A percentile compares a stretch with the other conserved stretches of the same genome.
Evolutionary conservation across 768 basidiomycete genomes (phyloP).

Genomic region (Suillus occidentalis): DNA sequence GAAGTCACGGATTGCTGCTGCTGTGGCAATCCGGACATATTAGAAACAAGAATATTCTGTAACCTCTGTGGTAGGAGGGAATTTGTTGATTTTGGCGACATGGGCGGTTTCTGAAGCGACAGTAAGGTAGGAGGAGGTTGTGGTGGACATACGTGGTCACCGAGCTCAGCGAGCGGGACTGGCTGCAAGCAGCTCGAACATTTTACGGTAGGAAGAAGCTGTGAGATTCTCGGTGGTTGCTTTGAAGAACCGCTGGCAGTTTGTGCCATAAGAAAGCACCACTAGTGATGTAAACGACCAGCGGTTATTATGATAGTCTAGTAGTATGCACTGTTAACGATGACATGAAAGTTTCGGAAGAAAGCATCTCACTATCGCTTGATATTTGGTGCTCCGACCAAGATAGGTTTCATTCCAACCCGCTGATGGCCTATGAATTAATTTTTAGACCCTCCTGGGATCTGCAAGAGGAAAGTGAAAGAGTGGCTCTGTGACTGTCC

Average conservation of each 20-base stretch:
- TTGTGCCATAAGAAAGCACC: constrained; percentile 24
- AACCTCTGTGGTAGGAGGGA: constrained; percentile 52
- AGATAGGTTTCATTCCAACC: background rate
- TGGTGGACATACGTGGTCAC: constrained; percentile 72
- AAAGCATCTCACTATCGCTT: background rate
- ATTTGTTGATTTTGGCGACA: constrained; percentile 41
- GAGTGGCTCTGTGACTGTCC: background rate
- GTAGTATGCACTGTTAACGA: constrained; percentile 3
- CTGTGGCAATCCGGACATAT: constrained; percentile 16
- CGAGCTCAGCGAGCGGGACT: constrained; percentile 72
- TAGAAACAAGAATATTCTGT: constrained; percentile 41
- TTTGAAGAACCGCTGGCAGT: constrained; percentile 11
- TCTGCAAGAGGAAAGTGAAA: background rate
- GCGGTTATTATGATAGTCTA: constrained; percentile 13
- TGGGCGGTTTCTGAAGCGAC: constrained; percentile 31
- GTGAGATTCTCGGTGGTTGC: constrained; percentile 42
- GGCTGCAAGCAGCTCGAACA: constrained; percentile 75
- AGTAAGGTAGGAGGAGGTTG: constrained; percentile 44
- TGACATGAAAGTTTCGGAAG: constrained; percentile 5
- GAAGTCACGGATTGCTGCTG: constrained; percentile 12
- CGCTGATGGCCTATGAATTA: background rate
- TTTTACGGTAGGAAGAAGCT: constrained; percentile 78
- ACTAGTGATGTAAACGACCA: constrained; percentile 13
- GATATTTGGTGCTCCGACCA: constrained; percentile 1
- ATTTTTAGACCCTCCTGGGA: background rate